These are phyloP conservation scores for Colletotrichum tanaceti DNA, from an alignment of 2,329 filamentous ascomycete genomes.

Conservation along the genomic window DNA sequence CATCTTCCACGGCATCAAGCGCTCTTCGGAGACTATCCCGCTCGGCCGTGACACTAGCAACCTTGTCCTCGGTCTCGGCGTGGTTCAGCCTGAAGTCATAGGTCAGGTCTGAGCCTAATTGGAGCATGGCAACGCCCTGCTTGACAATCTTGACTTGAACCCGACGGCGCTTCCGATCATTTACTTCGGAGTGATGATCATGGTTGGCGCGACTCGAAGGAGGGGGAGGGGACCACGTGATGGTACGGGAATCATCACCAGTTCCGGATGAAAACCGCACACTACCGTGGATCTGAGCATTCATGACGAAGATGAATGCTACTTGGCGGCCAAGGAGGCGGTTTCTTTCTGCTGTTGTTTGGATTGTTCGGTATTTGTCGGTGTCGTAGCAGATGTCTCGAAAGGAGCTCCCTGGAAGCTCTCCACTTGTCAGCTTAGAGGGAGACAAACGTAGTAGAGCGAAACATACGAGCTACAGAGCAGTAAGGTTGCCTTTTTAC, in stretches of 20 bases:
- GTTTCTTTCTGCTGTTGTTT: background rate
- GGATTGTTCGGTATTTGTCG: background rate
- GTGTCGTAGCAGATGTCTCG: background rate
- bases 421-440: too few relatives aligned
- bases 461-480: too few relatives aligned
- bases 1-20: background rate
- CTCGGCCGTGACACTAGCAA: conserved; percentile 2
- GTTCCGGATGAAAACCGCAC: background rate
- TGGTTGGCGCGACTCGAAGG: background rate
- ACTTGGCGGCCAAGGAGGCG: too few relatives aligned
- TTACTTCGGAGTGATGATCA: background rate
- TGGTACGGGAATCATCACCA: background rate
- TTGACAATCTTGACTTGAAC: conserved; percentile 26
- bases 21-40: background rate
- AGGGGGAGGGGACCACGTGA: conserved; percentile 8
- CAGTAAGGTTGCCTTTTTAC: too few relatives aligned
- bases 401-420: background rate
- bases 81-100: conserved; percentile 19
- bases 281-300: background rate
- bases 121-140: conserved; percentile 4
- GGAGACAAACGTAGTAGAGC: background rate
- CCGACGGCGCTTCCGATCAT: conserved; percentile 18
- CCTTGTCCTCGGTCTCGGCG: conserved; percentile 12
- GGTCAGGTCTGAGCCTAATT: conserved; percentile 13
- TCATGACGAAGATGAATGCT: background rate